A percentile compares a stretch with the other conserved stretches of the same genome.
phyloP scores from a whole-genome alignment of 352 stramenopile genomes.

The Pythium diclinum region DNA sequence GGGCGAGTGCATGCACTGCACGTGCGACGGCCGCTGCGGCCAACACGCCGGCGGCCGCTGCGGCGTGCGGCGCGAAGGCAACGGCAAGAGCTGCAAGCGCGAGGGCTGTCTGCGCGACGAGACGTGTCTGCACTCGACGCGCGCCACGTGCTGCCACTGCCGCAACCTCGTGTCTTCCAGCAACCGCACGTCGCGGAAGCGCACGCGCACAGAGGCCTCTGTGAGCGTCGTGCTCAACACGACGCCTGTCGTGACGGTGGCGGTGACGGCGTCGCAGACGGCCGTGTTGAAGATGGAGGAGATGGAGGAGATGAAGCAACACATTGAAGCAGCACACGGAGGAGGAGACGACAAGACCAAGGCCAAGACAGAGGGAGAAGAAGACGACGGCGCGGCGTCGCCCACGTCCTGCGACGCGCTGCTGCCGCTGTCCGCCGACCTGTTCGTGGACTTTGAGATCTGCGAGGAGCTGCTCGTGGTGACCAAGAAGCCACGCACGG shows the following conservation, averaged over 20 bases:
- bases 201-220: constrained; percentile 23
- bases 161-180: constrained; percentile 71
- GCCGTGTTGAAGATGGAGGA: not conserved
- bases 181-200: constrained; percentile 38
- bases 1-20: constrained; percentile 78
- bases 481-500: constrained; percentile 20
- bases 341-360: constrained; percentile 2
- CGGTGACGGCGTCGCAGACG: not conserved
- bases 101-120: constrained; percentile 59
- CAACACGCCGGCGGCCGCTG: constrained; percentile 51
- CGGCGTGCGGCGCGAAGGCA: constrained; percentile 59
- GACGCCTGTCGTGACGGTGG: not conserved
- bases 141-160: constrained; percentile 74
- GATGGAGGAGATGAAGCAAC: not conserved
- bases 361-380: not conserved
- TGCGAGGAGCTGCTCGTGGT: constrained; percentile 22
- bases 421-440: constrained; percentile 17
- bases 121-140: constrained; percentile 63
- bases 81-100: constrained; percentile 60
- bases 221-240: not conserved
- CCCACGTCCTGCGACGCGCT: constrained; percentile 22
- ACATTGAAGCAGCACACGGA: not conserved
- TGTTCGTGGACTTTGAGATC: constrained; percentile 22
- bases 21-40: constrained; percentile 71
- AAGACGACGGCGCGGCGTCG: constrained; percentile 16